Evolutionary conservation across 1,284 basidiomycete genomes (phyloP).

Genomic region (Tylopilus sp.): DNA sequence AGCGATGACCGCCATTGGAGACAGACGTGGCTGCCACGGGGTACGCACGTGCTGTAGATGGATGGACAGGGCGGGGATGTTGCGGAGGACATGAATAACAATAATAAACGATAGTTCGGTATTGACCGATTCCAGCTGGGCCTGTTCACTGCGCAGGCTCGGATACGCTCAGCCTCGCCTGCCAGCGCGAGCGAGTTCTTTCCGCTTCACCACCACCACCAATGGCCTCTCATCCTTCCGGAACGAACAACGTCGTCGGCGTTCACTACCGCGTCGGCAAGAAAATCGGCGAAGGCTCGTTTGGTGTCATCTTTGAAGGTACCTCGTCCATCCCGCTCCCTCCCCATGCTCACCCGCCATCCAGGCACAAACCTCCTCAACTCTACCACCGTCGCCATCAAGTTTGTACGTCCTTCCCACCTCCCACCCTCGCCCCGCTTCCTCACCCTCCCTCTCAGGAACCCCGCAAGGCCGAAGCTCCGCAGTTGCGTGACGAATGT

Average conservation of each 20-base stretch:
- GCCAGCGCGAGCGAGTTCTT: constrained; percentile 16
- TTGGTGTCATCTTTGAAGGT: constrained; percentile 82
- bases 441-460: constrained; percentile 52
- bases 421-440: constrained; percentile 1
- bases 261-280: constrained; percentile 75
- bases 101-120: constrained; percentile 22
- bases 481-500: constrained; percentile 95
- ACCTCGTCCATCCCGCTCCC: background rate
- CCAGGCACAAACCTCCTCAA: constrained; percentile 84
- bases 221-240: constrained; percentile 45
- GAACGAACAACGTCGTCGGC: constrained; percentile 66
- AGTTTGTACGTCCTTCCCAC: constrained; percentile 73
- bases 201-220: constrained; percentile 7
- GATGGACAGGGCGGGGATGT: constrained; percentile 19
- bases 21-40: constrained; percentile 42
- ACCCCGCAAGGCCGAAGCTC: constrained; percentile 96
- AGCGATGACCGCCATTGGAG: background rate
- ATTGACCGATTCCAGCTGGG: constrained; percentile 32
- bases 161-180: constrained; percentile 13
- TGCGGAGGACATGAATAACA: constrained; percentile 8
- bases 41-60: constrained; percentile 41
- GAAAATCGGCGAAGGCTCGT: constrained; percentile 84
- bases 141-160: background rate
- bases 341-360: background rate
- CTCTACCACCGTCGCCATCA: constrained; percentile 89